phyloP scores from a whole-genome alignment of 441 rosid species.

The Brassica balearica region DNA sequence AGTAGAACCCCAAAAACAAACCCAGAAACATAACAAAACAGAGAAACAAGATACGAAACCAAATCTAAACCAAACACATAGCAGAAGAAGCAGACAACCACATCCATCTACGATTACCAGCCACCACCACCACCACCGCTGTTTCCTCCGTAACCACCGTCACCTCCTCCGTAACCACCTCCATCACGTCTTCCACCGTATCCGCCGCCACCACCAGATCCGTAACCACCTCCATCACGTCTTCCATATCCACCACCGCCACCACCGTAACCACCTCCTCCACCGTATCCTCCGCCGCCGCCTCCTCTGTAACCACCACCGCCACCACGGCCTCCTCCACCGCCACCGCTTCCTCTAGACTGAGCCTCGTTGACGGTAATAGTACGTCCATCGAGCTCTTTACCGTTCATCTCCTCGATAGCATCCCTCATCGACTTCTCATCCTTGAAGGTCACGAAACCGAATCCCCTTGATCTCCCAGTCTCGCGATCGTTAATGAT shows the following conservation, averaged over 20 bases:
- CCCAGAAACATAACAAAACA: constrained; percentile 1
- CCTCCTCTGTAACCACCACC: constrained; percentile 49
- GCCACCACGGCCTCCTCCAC: constrained; percentile 46
- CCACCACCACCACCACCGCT: constrained; percentile 34
- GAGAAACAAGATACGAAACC: neutral
- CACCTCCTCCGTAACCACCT: constrained; percentile 41
- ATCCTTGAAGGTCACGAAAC: constrained; percentile 72
- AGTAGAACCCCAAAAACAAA: constrained; percentile 24
- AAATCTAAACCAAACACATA: constrained; percentile 29
- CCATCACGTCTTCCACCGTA: constrained; percentile 45
- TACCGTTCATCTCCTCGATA: constrained; percentile 75
- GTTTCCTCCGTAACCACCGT: constrained; percentile 43
- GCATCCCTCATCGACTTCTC: constrained; percentile 84
- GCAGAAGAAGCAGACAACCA: neutral
- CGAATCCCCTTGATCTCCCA: constrained; percentile 81
- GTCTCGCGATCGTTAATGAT: constrained; percentile 83
- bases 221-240: constrained; percentile 49
- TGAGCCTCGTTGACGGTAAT: constrained; percentile 88
- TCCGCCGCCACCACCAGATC: constrained; percentile 42
- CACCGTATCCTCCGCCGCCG: constrained; percentile 43
- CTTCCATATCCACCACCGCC: constrained; percentile 43
- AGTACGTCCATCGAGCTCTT: constrained; percentile 67
- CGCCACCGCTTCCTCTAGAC: constrained; percentile 65
- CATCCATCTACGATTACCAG: constrained; percentile 26
- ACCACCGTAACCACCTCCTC: constrained; percentile 51